Evolutionary conservation across 1,284 basidiomycete genomes (phyloP).

Genomic region (Peniophora sp.): DNA sequence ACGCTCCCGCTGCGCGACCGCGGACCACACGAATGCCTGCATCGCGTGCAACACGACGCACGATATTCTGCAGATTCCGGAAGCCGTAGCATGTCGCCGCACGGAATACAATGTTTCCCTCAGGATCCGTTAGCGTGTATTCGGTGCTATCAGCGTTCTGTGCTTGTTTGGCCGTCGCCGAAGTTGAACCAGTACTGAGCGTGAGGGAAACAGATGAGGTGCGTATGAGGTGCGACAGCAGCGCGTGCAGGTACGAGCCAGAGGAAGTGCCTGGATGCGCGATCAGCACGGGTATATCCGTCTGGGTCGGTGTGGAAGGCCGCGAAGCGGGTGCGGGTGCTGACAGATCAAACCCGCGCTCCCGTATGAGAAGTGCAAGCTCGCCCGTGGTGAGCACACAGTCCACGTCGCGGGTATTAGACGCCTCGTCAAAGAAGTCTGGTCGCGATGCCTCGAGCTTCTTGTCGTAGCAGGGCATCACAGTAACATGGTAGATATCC

Average conservation of each 20-base stretch:
- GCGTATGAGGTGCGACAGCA: slow-evolving; percentile 46
- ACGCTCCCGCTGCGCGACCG: slow-evolving; percentile 51
- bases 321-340: slow-evolving; percentile 27
- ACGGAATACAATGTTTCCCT: slow-evolving; percentile 70
- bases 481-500: slow-evolving; percentile 90
- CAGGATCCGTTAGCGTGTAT: slow-evolving; percentile 41
- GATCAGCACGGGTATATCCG: slow-evolving; percentile 62
- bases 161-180: not conserved
- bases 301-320: slow-evolving; percentile 4
- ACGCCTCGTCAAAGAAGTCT: slow-evolving; percentile 80
- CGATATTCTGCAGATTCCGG: slow-evolving; percentile 94
- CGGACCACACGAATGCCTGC: slow-evolving; percentile 66
- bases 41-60: slow-evolving; percentile 86
- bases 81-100: slow-evolving; percentile 97
- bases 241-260: slow-evolving; percentile 86
- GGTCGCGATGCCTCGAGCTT: slow-evolving; percentile 94
- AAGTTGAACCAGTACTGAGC: slow-evolving; percentile 21
- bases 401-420: slow-evolving; percentile 88
- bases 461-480: slow-evolving; percentile 99
- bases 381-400: slow-evolving; percentile 98
- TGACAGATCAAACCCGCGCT: slow-evolving; percentile 76
- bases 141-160: slow-evolving; percentile 62
- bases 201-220: slow-evolving; percentile 40
- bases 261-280: slow-evolving; percentile 81
- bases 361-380: slow-evolving; percentile 79